Base-by-base conservation (phyloP, 495 filamentous ascomycete species). In the Penicillium alfredii region DNA sequence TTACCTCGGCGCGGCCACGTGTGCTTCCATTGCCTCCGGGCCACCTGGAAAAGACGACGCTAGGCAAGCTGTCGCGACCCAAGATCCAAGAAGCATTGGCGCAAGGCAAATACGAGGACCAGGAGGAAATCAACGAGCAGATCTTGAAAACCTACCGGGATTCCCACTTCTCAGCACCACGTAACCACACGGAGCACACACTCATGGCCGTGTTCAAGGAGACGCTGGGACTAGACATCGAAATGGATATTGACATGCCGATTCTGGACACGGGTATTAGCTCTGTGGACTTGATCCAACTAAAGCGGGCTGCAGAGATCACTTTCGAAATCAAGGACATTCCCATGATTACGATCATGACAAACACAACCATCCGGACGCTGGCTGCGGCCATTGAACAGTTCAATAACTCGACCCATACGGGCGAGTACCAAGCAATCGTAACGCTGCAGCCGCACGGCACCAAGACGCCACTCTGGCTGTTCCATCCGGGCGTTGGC, bases 401-500 rank as follows among this genome's bases (percentile, higher is more conserved):
- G 9, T 23, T 23, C 9, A 23, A 23, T 5, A 23, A 5, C 21
- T 23, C 21, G 21, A 5, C 5, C 6, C 9, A 6, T 9, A 23
- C 21, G 21, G 9, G 21, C 21, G 21, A 23, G 21, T 75, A 76
- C 44, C 57, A 75, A 36, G 66, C 74, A 0, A 50, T 79, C 15
- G 64, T 74, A 1, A 47, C 46, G 0, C 56, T 77, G 1, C 69
- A 60, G 17, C n/a, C 50, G 2, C 16, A 50, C n/a, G 71, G 71
- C 1, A 39, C 6, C 34, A 70, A 71, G 39, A 64, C 59, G 0
- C 73, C 74, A 0, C 59, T 77, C 6, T 78, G 59, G 51, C 58
- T 72, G 10, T 44, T 78, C 10, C 74, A 78, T 38, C 72, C 74
- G 0, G 74, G 72, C 7, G 53, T 66, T 4, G 74, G 72, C 18